Evolutionary conservation across 1,139 yeast species (phyloP).

Genomic region (Yamadazyma diospyri): DNA sequence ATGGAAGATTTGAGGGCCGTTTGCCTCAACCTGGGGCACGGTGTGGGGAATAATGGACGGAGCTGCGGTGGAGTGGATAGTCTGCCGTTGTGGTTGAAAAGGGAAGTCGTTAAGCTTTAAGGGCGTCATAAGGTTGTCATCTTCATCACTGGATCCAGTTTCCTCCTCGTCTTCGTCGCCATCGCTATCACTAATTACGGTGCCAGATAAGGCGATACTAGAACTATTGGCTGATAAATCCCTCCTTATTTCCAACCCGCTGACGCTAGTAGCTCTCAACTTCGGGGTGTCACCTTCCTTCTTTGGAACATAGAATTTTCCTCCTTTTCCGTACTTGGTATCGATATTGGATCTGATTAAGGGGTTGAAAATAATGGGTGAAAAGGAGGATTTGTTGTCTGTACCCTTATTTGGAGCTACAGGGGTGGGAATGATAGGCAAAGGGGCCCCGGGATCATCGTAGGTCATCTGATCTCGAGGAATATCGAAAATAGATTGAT

Average conservation of each 20-base stretch:
- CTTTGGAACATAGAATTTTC: constrained; percentile 65
- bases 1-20: not conserved
- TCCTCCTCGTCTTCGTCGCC: constrained; percentile 19
- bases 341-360: constrained; percentile 72
- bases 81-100: constrained; percentile 1
- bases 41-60: not conserved
- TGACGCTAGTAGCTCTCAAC: constrained; percentile 42
- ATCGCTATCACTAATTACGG: constrained; percentile 5
- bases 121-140: constrained; percentile 11
- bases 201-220: constrained; percentile 12
- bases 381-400: constrained; percentile 52
- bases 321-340: constrained; percentile 81
- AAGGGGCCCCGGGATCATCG: constrained; percentile 80
- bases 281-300: constrained; percentile 22
- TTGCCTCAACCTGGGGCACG: not conserved
- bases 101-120: constrained; percentile 4
- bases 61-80: not conserved
- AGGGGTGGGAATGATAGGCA: constrained; percentile 63
- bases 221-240: constrained; percentile 14
- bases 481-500: constrained; percentile 35
- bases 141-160: constrained; percentile 39
- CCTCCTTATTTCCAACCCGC: constrained; percentile 27
- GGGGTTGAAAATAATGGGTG: constrained; percentile 79
- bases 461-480: constrained; percentile 65
- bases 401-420: constrained; percentile 8